Conservation (phyloP, 192 early-diverging fungal genomes). For the Mortierella claussenii region DNA sequence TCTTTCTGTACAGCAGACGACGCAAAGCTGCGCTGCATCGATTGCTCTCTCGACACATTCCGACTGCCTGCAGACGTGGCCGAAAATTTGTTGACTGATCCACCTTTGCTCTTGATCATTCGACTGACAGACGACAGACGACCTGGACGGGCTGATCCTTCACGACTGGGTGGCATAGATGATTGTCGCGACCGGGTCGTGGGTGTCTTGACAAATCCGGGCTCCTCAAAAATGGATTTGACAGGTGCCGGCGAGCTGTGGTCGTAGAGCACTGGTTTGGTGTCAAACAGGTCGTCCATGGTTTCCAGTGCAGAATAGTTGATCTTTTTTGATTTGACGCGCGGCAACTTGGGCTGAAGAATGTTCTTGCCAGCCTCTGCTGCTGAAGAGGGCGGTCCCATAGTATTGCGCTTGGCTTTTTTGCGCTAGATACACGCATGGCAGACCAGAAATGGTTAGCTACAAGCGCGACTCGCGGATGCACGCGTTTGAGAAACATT, state of each 20-base stretch:
- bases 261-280: slow-evolving; percentile 18
- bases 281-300: slow-evolving; percentile 77
- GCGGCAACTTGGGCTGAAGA: slow-evolving; percentile 71
- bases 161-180: slow-evolving; percentile 45
- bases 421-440: slow-evolving; percentile 45
- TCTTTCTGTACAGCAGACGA: slow-evolving; percentile 11
- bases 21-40: slow-evolving; percentile 50
- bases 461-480: no score
- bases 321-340: slow-evolving; percentile 84
- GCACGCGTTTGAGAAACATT: no score
- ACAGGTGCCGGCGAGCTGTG: slow-evolving; percentile 17
- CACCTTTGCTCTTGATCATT: slow-evolving; percentile 49
- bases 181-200: slow-evolving; percentile 41
- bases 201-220: slow-evolving; percentile 34
- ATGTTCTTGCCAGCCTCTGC: slow-evolving; percentile 84
- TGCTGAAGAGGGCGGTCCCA: slow-evolving; percentile 63
- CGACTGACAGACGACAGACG: slow-evolving; percentile 56
- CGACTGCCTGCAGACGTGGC: slow-evolving; percentile 41
- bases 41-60: slow-evolving; percentile 47
- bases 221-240: slow-evolving; percentile 48
- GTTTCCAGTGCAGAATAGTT: slow-evolving; percentile 76
- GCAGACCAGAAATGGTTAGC: no score
- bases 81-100: slow-evolving; percentile 39
- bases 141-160: slow-evolving; percentile 61
- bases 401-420: slow-evolving; percentile 48